Evolutionary conservation across 345 rosid species (phyloP).

Genomic region (Cardamine chenopodiifolia): DNA sequence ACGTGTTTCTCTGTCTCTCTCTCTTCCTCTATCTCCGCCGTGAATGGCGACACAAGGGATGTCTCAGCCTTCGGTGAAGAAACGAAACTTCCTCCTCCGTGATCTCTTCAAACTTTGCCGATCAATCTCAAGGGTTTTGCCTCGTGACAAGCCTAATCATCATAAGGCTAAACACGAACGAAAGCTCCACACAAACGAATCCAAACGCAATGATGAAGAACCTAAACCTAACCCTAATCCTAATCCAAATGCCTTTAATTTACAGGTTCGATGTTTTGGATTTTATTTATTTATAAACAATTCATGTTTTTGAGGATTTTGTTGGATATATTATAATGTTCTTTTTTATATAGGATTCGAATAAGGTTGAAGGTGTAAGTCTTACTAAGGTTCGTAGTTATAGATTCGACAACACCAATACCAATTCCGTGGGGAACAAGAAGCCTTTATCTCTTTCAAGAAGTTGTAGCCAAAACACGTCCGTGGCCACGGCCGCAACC

Average conservation of each 20-base stretch:
- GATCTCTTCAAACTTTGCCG: constrained; percentile 41
- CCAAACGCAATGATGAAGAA: constrained; percentile 19
- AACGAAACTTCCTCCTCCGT: constrained; percentile 41
- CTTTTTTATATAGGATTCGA: constrained; percentile 16
- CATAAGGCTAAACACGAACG: constrained; percentile 10
- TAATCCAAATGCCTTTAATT: not conserved
- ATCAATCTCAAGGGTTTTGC: constrained; percentile 39
- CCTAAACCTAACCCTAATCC: not conserved
- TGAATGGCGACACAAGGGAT: constrained; percentile 39
- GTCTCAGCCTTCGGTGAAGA: constrained; percentile 37
- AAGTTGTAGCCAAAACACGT: constrained; percentile 46
- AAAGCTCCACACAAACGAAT: constrained; percentile 12
- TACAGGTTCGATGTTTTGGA: not conserved
- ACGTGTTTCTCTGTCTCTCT: constrained; percentile 13
- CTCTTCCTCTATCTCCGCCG: constrained; percentile 18
- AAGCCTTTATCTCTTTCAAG: constrained; percentile 44
- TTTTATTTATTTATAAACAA: not conserved
- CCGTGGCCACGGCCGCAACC: constrained; percentile 12
- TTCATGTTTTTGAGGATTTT: not conserved
- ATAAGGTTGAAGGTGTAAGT: constrained; percentile 32
- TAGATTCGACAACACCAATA: constrained; percentile 32
- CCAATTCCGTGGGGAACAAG: constrained; percentile 21
- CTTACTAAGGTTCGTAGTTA: constrained; percentile 48
- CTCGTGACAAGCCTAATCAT: constrained; percentile 35
- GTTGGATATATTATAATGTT: not conserved